Conservation (phyloP, 768 basidiomycete genomes). For the Leucosporidium scottii region DNA sequence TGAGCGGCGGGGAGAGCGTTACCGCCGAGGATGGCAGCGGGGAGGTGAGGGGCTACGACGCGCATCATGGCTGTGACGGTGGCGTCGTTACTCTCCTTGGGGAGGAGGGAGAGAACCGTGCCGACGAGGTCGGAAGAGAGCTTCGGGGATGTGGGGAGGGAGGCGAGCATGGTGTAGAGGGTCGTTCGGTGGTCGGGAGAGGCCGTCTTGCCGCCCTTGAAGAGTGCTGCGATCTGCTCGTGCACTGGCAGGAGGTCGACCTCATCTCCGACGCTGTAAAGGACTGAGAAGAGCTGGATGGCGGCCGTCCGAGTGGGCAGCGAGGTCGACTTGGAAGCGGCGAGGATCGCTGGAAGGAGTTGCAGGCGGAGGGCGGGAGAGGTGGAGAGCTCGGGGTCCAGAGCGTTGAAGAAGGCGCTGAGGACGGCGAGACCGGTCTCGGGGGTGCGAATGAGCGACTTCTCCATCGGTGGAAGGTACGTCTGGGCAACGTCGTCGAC, state of each 20-base stretch:
- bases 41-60: constrained; percentile 57
- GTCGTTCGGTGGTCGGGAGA: constrained; percentile 78
- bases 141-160: constrained; percentile 48
- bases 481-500: constrained; percentile 50
- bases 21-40: constrained; percentile 47
- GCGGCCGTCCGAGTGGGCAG: constrained; percentile 41
- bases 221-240: constrained; percentile 63
- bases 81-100: constrained; percentile 72
- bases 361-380: constrained; percentile 48
- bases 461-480: constrained; percentile 69
- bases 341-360: constrained; percentile 38
- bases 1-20: constrained; percentile 10
- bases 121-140: constrained; percentile 50
- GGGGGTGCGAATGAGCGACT: constrained; percentile 70
- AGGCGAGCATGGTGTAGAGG: constrained; percentile 68
- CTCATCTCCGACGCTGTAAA: constrained; percentile 20
- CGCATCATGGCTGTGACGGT: constrained; percentile 53
- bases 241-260: constrained; percentile 45
- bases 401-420: constrained; percentile 11
- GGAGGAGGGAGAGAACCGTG: constrained; percentile 47
- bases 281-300: constrained; percentile 36
- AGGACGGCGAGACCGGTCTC: constrained; percentile 58
- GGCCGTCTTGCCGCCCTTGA: constrained; percentile 73
- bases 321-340: constrained; percentile 39
- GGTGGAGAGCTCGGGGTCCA: constrained; percentile 53